Base-by-base conservation (phyloP, 1,139 yeast genomes). In the Geotrichum australiense region DNA sequence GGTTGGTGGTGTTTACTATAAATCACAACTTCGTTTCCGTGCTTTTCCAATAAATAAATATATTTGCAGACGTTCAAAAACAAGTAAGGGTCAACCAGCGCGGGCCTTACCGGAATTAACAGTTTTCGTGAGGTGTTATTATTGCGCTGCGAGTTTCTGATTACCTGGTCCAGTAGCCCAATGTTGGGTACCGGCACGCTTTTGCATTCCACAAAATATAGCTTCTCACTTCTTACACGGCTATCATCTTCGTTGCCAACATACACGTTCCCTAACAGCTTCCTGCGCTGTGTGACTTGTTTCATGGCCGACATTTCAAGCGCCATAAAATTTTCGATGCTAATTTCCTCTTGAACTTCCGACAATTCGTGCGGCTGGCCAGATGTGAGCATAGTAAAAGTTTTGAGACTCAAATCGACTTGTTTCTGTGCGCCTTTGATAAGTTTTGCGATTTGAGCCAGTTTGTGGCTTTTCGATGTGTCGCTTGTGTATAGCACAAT, bases 401-500 rank as follows among this genome's bases (percentile, higher is more conserved):
- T 19, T 19, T 31, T 31, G 8, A 19, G 6, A 31, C 12, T 26
- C 6, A 26, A n/a, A n/a, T 5, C 21, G 4, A 20, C 25, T 15
- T 29, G 5, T 8, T 23, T 34, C 20, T 35, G 38, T 4, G 31
- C 31, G 21, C 3, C 19, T 4, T 30, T n/a, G 15, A 35, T 26
- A n/a, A 25, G 38, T 15, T 25, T 15, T 4, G 38, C 30, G 20
- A 19, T 16, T 16, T 26, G 30, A 6, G 19, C 3, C 8, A 35
- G 16, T 8, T 21, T 12, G 25, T 22, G 27, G 24, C 34, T 24
- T 11, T 33, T 30, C 26, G 14, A 25, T 22, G 23, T 30, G 27
- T 35, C 34, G 3, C 36, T 28, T 5, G 33, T 18, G 56, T 83
- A 85, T 10, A 84, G 75, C 20, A 81, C 63, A 44, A 83, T 72